Conservation (phyloP, 169 alveolate genomes). For the Babesia ovata region DNA sequence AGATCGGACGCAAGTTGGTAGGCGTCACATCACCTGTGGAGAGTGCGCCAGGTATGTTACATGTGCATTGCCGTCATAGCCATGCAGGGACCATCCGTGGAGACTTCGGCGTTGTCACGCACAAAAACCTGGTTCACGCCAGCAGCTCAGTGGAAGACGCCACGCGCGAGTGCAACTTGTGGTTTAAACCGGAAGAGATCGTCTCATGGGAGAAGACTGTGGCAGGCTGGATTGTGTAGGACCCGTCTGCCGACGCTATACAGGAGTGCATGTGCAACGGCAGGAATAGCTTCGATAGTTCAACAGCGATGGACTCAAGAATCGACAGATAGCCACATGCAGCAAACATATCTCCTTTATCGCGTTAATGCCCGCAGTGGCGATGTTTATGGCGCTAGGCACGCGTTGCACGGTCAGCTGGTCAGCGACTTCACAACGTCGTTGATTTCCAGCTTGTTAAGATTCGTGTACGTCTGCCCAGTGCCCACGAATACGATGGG, state of each 20-base stretch:
- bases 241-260: not conserved
- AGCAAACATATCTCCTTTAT: not conserved
- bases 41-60: conserved; percentile 85
- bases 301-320: no score
- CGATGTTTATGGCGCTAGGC: no score
- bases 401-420: not conserved
- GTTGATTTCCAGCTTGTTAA: conserved; percentile 90
- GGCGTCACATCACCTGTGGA: conserved; percentile 94
- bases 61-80: not conserved
- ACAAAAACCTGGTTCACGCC: conserved; percentile 95
- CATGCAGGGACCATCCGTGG: conserved; percentile 91
- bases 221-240: conserved; percentile 37
- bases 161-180: conserved; percentile 90
- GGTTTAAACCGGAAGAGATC: conserved; percentile 94
- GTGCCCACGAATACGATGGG: conserved; percentile 99
- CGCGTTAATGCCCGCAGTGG: no score
- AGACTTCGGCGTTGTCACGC: conserved; percentile 91
- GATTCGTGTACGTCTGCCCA: conserved; percentile 98
- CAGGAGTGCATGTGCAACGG: no score
- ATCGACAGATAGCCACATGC: not conserved
- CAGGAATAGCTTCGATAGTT: no score
- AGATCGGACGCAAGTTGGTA: conserved; percentile 91
- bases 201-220: conserved; percentile 74
- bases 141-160: conserved; percentile 94
- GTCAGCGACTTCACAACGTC: conserved; percentile 88